phyloP scores from a whole-genome alignment of 768 basidiomycete species.

The Hypsizygus marmoreus region DNA sequence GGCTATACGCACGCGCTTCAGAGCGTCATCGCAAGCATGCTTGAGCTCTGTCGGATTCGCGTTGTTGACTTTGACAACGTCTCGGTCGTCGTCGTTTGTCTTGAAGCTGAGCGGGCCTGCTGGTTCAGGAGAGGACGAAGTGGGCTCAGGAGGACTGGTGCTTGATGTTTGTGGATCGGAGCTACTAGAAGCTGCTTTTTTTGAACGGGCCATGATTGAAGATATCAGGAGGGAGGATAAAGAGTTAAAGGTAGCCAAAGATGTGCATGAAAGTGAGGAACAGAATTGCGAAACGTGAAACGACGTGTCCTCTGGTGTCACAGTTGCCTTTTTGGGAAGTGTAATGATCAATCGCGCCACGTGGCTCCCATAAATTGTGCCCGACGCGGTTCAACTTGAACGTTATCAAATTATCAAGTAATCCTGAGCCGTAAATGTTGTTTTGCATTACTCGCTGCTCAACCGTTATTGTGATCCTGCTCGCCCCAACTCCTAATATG shows the following conservation, averaged over 20 bases:
- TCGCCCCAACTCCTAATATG: too few relatives aligned
- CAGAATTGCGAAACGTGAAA: slow-evolving; percentile 5
- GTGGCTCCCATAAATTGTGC: too few relatives aligned
- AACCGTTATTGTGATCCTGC: too few relatives aligned
- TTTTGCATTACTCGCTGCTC: too few relatives aligned
- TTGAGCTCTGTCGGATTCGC: slow-evolving; percentile 60
- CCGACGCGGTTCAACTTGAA: too few relatives aligned
- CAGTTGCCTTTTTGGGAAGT: slow-evolving; percentile 15
- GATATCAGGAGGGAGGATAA: neutral
- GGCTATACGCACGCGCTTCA: slow-evolving; percentile 70
- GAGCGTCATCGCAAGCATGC: slow-evolving; percentile 82
- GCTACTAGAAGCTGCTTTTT: slow-evolving; percentile 15
- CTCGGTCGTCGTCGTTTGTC: slow-evolving; percentile 46
- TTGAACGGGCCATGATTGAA: slow-evolving; percentile 19
- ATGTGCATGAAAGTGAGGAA: slow-evolving; percentile 13
- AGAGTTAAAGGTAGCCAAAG: slow-evolving; percentile 11
- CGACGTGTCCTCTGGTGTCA: slow-evolving; percentile 19
- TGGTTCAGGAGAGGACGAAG: slow-evolving; percentile 44
- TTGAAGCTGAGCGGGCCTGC: slow-evolving; percentile 55
- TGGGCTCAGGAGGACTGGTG: slow-evolving; percentile 19
- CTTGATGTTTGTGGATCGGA: slow-evolving; percentile 20
- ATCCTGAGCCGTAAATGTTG: too few relatives aligned
- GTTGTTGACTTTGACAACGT: slow-evolving; percentile 63
- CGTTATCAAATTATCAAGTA: too few relatives aligned
- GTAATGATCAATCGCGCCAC: too few relatives aligned